phyloP scores from a whole-genome alignment of 108 stramenopile species.

The Phaeodactylum tricornutum region DNA sequence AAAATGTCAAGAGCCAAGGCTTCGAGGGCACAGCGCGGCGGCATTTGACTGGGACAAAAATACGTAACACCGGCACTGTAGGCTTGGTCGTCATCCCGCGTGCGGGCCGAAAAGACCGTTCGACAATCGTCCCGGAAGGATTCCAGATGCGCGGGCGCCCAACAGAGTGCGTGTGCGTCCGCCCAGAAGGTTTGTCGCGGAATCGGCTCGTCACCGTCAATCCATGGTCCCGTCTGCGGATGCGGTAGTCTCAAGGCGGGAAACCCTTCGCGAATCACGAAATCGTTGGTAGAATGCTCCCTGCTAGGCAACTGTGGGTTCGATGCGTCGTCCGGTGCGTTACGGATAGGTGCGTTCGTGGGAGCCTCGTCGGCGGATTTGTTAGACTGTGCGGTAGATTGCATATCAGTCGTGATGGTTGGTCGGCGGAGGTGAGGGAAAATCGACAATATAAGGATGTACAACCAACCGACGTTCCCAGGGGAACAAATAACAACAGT shows the following conservation, averaged over 20 bases:
- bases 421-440: too few species aligned
- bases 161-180: not conserved
- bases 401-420: too few species aligned
- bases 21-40: constrained; percentile 79
- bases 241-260: constrained; percentile 28
- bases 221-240: constrained; percentile 5
- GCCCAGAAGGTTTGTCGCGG: constrained; percentile 50
- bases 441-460: too few species aligned
- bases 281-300: constrained; percentile 23
- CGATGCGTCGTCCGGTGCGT: too few species aligned
- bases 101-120: constrained; percentile 66
- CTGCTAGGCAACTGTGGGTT: too few species aligned
- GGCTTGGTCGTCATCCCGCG: constrained; percentile 49
- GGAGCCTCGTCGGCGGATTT: too few species aligned
- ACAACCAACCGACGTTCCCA: too few species aligned
- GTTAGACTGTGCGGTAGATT: too few species aligned
- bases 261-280: constrained; percentile 42
- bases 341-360: too few species aligned
- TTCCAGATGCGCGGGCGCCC: too few species aligned
- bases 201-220: constrained; percentile 40
- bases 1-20: constrained; percentile 65
- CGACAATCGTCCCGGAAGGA: constrained; percentile 59
- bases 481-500: too few species aligned
- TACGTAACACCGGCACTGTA: constrained; percentile 76
- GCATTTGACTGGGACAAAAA: constrained; percentile 71